Evolutionary conservation across 2,329 filamentous ascomycete genomes (phyloP), one percentile per base, ranked within the genome.

Genomic region (Penicillium sp.): DNA sequence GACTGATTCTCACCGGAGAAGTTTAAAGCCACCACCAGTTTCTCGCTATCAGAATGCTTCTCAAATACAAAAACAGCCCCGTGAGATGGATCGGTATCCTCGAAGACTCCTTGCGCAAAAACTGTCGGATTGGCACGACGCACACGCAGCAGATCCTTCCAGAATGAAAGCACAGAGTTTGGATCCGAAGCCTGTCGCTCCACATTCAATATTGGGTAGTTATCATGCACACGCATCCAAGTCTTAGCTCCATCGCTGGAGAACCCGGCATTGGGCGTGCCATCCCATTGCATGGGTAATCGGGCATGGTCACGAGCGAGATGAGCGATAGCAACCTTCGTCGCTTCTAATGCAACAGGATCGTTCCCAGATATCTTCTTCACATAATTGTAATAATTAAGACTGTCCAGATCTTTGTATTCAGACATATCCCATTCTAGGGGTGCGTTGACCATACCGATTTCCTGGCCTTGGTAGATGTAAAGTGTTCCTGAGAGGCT

Each of bases 251-350:
- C 76, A 0, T 74, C 61, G 54, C 75, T 71, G 7, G 85, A 86
- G 74, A 90, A 90, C 1, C 88, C 88, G 0, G 84, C 85, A 60
- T 87, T 79, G 1, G 76, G 69, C 0, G 75, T 74, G 0, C 70
- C 77, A 54, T 80, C 80, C 88, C 88, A 90, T 61, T 88, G 86
- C 76, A 91, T 84, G 0, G 88, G 88, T 3, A 85, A 81, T n/a
- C 88, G 79, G 9, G 86, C 81, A 66, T 90, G 84, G 68, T 90
- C 6, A 82, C 63, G 56, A 3, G 63, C 86, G 29, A 89, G 81
- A 57, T 81, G 78, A 60, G 86, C 82, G 51, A 90, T 75, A 39
- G 83, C 77, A 9, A 76, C 71, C 64, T 81, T 79, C 0, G 80
- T 82, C 10, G 35, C 58, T 37, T 79, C 75, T 13, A 74, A 75